These are phyloP conservation scores for Heliamphora pulchella DNA, from an alignment of 179 eudicot genomes.

Conservation along the genomic window DNA sequence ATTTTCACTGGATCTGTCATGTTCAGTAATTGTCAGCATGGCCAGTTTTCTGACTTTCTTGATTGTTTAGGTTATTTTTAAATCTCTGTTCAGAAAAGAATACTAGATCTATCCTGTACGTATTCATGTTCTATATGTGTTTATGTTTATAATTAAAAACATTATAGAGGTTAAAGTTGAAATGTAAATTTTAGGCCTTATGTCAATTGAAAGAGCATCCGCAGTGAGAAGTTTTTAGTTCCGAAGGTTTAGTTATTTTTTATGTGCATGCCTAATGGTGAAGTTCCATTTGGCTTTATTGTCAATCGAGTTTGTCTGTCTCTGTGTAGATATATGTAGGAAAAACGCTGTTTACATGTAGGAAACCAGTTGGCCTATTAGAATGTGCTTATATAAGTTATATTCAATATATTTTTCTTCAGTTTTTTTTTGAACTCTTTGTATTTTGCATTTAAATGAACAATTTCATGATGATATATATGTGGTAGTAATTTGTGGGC, in stretches of 20 bases:
- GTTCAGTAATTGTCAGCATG: not conserved
- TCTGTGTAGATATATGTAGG: not conserved
- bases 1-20: not conserved
- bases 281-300: not conserved
- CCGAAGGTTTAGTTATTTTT: not conserved
- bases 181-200: not conserved
- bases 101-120: not conserved
- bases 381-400: not conserved
- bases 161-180: not conserved
- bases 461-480: not conserved
- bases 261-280: not conserved
- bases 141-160: not conserved
- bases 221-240: not conserved
- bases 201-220: not conserved
- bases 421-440: not conserved
- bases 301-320: not conserved
- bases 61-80: not conserved
- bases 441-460: not conserved
- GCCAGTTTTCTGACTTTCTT: not conserved
- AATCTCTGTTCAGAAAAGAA: not conserved
- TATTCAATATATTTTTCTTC: not conserved
- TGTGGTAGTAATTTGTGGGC: conserved; percentile 13
- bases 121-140: not conserved
- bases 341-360: not conserved
- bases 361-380: not conserved